phyloP scores from a whole-genome alignment of 768 basidiomycete species.

The Amanita fuliginea region DNA sequence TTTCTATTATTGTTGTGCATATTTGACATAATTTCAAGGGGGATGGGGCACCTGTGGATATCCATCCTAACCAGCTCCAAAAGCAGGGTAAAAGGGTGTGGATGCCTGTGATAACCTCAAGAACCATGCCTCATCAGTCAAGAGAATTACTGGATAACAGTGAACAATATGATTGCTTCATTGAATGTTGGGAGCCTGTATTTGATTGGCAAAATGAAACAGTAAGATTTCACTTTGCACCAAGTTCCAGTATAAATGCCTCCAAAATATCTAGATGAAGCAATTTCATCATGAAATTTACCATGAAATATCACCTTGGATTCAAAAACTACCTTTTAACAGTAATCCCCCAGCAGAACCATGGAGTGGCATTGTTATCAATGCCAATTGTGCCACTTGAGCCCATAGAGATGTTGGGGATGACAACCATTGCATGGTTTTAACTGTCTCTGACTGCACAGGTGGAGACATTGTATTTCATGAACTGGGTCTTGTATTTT shows the following conservation, averaged over 20 bases:
- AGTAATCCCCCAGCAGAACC: conserved; percentile 10
- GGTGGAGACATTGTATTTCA: conserved; percentile 16
- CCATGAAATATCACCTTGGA: background rate
- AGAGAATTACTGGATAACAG: background rate
- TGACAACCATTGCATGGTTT: conserved; percentile 15
- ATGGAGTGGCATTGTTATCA: conserved; percentile 13
- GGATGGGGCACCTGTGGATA: background rate
- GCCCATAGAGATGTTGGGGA: conserved; percentile 14
- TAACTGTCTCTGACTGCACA: conserved; percentile 11
- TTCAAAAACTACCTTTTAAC: conserved; percentile 7
- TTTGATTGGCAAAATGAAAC: background rate
- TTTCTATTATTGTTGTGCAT: background rate
- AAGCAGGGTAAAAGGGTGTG: background rate
- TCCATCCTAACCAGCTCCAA: background rate
- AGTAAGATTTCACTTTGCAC: background rate
- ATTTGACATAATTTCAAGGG: background rate
- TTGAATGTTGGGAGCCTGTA: background rate
- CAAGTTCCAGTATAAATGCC: background rate
- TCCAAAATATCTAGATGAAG: background rate
- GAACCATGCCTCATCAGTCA: background rate
- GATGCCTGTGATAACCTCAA: background rate
- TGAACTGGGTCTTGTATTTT: conserved; percentile 16
- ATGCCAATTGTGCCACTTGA: conserved; percentile 10
- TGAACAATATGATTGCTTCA: background rate
- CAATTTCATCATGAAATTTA: background rate